These are phyloP conservation scores for Luvunga scandens DNA, from an alignment of 345 rosid species.

Conservation along the genomic window DNA sequence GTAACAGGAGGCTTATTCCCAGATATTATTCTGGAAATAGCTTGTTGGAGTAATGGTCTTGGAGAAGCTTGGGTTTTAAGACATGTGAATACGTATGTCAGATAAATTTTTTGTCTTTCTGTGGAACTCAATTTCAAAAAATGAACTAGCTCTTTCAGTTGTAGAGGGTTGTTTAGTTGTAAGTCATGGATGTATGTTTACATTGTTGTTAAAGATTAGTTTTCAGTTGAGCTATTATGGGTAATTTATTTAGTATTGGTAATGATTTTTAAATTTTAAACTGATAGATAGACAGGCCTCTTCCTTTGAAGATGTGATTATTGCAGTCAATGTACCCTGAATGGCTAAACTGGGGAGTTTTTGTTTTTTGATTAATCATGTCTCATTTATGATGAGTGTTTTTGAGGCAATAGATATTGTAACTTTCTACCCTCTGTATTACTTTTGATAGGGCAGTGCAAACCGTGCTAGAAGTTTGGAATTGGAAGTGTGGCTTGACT, in stretches of 20 bases:
- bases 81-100: background rate
- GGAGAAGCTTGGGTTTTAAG: background rate
- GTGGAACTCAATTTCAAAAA: background rate
- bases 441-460: constrained; percentile 36
- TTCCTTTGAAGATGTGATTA: background rate
- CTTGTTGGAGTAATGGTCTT: background rate
- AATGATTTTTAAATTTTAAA: background rate
- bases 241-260: background rate
- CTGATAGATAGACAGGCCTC: background rate
- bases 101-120: background rate
- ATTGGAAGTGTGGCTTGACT: constrained; percentile 75
- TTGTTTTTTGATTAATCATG: background rate
- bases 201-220: background rate
- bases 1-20: background rate
- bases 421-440: background rate
- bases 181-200: background rate
- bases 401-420: background rate
- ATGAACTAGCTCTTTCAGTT: background rate
- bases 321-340: background rate
- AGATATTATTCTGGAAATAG: constrained; percentile 5
- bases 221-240: background rate
- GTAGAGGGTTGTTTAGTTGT: background rate
- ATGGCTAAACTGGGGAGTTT: background rate
- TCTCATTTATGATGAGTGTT: background rate
- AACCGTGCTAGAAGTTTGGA: constrained; percentile 46